These are phyloP conservation scores for Citrus mangshanensis DNA, from an alignment of 345 rosid genomes.

Conservation along the genomic window DNA sequence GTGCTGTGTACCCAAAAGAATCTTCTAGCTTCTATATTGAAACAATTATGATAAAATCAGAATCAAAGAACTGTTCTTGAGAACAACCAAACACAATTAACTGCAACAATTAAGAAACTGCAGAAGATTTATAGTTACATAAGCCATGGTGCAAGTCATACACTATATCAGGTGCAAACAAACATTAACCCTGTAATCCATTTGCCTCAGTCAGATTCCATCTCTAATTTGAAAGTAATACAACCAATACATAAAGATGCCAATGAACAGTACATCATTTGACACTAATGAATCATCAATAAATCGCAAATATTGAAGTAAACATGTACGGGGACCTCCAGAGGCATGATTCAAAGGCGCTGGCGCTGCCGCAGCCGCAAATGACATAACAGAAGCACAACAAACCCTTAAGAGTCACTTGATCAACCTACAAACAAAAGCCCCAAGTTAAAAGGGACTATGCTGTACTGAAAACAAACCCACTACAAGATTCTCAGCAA, in stretches of 20 bases:
- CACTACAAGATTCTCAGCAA: constrained; percentile 14
- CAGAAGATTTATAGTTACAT: too few species aligned
- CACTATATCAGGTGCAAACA: too few species aligned
- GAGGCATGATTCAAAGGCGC: constrained; percentile 27
- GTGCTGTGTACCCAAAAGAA: too few species aligned
- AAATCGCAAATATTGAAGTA: constrained; percentile 6
- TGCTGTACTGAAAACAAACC: background rate
- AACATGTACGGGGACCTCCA: constrained; percentile 52
- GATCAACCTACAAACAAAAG: constrained; percentile 11
- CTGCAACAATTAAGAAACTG: too few species aligned
- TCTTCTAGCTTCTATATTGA: too few species aligned
- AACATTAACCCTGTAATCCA: background rate
- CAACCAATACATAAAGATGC: background rate
- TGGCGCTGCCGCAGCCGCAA: constrained; percentile 13
- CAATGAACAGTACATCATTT: background rate
- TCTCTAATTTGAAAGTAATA: background rate
- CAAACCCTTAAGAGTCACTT: background rate
- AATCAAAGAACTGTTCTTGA: too few species aligned
- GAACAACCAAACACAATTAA: too few species aligned
- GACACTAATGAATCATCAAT: background rate
- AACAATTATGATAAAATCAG: too few species aligned
- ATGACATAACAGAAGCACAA: constrained; percentile 35
- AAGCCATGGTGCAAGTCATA: too few species aligned
- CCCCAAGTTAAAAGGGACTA: background rate
- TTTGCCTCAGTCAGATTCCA: background rate